Base-by-base conservation (phyloP, 345 rosid genomes). In the Gynandropsis gynandra region DNA sequence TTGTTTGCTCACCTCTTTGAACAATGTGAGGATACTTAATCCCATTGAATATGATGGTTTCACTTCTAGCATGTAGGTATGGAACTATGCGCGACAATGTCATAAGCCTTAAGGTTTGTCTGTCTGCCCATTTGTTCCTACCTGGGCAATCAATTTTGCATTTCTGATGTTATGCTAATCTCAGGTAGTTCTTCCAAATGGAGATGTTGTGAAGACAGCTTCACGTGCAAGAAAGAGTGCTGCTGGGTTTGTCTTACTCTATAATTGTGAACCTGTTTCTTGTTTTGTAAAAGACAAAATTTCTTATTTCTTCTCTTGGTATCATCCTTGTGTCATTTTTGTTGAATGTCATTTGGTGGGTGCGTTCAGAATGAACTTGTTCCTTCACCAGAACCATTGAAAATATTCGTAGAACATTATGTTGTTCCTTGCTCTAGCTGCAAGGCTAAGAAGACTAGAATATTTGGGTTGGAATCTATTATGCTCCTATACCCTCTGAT, bases 221-320 rank as follows among this genome's bases (percentile, higher is more conserved):
- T 90, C 98, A 41, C 88, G 95, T 64, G 98, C 96, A 60, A 79
- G 95, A 70, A 90, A 90, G 72, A 87, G 98, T 77, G 75, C 96
- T 69, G 96, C 98, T 31, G 98, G 96, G 96, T 90, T 36, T 62
- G 85, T 63, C 57, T 62, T 65, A 57, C 32, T 63, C 65, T 59
- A 65, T 37, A 43, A 40, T 27, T 39, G 20, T n/a, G 16, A 51
- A 31, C 42, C 27, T 57, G 40, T n/a, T 37, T 58, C 16, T 58
- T 4, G 43, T 8, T 43, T 56, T 5, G 5, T 24, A 5, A 24
- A 24, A n/a, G n/a, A n/a, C n/a, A n/a, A n/a, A n/a, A n/a, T n/a
- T n/a, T n/a, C n/a, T n/a, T n/a, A n/a, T 24, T 24, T 24, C 29
- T 5, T 24, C 29, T 24, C 29, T 5, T 24, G 29, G 5, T 24